Percentiles rank a stretch among this genome's conserved stretches.
Conservation (phyloP, 768 basidiomycete genomes). For the Mycena rosella region DNA sequence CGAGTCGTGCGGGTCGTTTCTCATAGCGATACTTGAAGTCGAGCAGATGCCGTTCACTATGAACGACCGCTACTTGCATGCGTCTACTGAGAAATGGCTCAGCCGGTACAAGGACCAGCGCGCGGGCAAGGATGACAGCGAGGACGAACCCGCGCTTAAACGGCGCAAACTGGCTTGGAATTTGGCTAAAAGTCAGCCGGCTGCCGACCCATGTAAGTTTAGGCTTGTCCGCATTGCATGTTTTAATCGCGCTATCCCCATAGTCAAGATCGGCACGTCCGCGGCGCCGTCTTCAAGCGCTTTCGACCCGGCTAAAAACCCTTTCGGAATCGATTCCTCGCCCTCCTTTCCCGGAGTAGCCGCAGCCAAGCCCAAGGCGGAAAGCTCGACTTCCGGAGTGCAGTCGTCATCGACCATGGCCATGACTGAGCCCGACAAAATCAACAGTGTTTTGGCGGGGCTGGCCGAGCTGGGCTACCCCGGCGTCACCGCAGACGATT, state of each 20-base stretch:
- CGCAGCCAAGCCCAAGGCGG: too few relatives aligned
- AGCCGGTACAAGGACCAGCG: constrained; percentile 41
- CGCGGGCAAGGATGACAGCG: too few relatives aligned
- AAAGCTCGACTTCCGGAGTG: too few relatives aligned
- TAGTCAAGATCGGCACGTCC: constrained; percentile 23
- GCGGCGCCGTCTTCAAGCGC: neutral
- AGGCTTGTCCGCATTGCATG: neutral
- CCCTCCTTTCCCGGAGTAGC: neutral
- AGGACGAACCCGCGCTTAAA: too few relatives aligned
- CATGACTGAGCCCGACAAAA: too few relatives aligned
- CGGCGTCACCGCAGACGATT: too few relatives aligned
- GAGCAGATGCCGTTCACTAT: constrained; percentile 53
- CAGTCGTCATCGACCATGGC: too few relatives aligned
- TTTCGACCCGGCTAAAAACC: neutral
- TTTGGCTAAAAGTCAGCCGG: neutral
- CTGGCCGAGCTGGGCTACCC: too few relatives aligned
- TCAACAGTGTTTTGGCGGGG: too few relatives aligned
- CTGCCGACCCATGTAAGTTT: too few relatives aligned
- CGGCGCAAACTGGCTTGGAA: neutral
- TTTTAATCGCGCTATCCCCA: neutral
- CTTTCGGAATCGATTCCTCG: neutral
- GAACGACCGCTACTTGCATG: constrained; percentile 49
- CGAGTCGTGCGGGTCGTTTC: neutral
- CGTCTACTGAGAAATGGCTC: constrained; percentile 46
- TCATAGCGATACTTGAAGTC: constrained; percentile 45